Percentiles rank a stretch among this genome's conserved stretches.
Evolutionary conservation across 371 early-diverging fungal genomes (phyloP).

Genomic region (Amoeboradix gromovi): DNA sequence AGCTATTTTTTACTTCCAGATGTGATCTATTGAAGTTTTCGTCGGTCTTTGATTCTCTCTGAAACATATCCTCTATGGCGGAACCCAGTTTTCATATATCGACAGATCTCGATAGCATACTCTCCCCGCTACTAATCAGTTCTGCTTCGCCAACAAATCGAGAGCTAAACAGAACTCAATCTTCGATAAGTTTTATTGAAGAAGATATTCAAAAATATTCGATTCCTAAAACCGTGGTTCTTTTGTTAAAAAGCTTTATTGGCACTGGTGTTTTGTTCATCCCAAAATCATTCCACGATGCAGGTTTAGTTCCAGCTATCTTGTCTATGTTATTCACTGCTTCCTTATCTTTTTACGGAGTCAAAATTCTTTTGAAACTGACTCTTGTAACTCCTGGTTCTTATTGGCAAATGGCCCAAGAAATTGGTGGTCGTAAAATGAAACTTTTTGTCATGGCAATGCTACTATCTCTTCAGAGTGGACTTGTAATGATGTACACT

Average conservation of each 20-base stretch:
- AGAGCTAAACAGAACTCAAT: background rate
- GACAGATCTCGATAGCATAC: background rate
- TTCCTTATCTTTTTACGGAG: background rate
- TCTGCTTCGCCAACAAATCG: background rate
- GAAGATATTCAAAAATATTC: background rate
- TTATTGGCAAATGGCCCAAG: background rate
- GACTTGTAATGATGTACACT: background rate
- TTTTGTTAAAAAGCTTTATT: background rate
- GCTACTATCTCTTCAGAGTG: background rate
- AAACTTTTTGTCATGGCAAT: background rate
- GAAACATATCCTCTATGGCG: too few relatives aligned
- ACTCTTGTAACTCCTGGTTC: background rate
- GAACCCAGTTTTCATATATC: background rate
- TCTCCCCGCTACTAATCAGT: background rate
- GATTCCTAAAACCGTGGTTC: background rate
- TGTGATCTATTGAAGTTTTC: too few relatives aligned
- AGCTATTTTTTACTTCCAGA: too few relatives aligned
- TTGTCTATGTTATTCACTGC: background rate
- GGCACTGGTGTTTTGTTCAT: background rate
- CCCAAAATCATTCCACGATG: background rate
- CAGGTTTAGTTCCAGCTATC: background rate
- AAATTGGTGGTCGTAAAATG: background rate
- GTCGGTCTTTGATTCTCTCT: too few relatives aligned
- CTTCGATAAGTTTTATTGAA: background rate
- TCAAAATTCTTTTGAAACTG: background rate